phyloP scores from a whole-genome alignment of 2,329 filamentous ascomycete species.

The Hypoxylon sp. region DNA sequence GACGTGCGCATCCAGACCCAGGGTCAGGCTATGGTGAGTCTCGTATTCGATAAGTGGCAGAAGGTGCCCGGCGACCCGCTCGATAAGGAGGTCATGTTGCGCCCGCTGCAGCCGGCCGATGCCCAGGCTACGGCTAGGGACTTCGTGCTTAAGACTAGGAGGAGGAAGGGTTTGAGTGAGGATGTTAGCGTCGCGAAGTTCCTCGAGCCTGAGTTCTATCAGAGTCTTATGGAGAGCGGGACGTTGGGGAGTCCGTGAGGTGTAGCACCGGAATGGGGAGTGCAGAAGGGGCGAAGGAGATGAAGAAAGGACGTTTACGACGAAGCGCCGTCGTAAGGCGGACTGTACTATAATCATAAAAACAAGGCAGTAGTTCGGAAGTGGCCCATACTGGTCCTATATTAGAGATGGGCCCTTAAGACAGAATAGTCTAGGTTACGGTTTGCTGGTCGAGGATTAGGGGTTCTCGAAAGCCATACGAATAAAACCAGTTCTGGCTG shows the following conservation, averaged over 20 bases:
- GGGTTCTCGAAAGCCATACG: neutral
- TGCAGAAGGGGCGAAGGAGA: too few species aligned
- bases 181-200: constrained; percentile 97
- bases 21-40: constrained; percentile 87
- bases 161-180: constrained; percentile 93
- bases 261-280: too few species aligned
- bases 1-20: constrained; percentile 96
- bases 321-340: neutral
- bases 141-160: constrained; percentile 95
- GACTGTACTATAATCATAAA: constrained; percentile 25
- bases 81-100: constrained; percentile 84
- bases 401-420: constrained; percentile 3
- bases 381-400: constrained; percentile 1
- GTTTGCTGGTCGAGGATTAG: neutral
- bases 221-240: constrained; percentile 87
- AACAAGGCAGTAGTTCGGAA: neutral
- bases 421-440: neutral
- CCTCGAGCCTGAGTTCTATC: constrained; percentile 93
- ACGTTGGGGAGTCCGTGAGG: constrained; percentile 71
- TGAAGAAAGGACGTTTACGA: neutral
- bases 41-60: constrained; percentile 96
- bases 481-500: constrained; percentile 1
- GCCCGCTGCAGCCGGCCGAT: constrained; percentile 87
- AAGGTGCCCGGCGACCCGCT: constrained; percentile 96
- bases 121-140: constrained; percentile 93